These are phyloP conservation scores for Phytophthora boehmeriae DNA, from an alignment of 352 stramenopile species.

Conservation along the genomic window DNA sequence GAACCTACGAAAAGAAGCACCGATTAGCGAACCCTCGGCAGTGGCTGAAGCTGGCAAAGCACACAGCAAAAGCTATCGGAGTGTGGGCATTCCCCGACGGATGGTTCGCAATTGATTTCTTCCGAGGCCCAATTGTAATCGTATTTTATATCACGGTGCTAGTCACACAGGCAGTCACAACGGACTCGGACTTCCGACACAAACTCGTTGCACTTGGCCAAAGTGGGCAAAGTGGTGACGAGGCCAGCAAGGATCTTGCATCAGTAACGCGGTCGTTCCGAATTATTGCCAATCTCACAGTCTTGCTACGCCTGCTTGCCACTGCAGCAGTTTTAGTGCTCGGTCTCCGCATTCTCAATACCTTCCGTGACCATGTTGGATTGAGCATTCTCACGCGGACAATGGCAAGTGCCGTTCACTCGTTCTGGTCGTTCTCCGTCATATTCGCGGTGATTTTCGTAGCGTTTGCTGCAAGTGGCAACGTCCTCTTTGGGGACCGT, in stretches of 20 bases:
- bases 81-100: conserved; percentile 44
- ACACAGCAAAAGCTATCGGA: conserved; percentile 21
- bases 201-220: conserved; percentile 46
- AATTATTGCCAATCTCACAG: conserved; percentile 35
- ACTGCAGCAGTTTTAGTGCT: conserved; percentile 40
- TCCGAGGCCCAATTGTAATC: conserved; percentile 20
- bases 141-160: conserved; percentile 53
- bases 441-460: conserved; percentile 65
- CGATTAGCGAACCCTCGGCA: not conserved
- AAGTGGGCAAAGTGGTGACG: conserved; percentile 25
- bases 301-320: conserved; percentile 40
- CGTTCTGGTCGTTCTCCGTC: conserved; percentile 60
- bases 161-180: conserved; percentile 46
- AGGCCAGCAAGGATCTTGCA: conserved; percentile 17
- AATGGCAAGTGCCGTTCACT: conserved; percentile 47
- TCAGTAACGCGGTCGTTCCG: conserved; percentile 34
- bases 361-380: conserved; percentile 58
- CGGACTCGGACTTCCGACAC: conserved; percentile 38
- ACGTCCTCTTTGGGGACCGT: conserved; percentile 60
- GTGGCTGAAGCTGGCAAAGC: conserved; percentile 24
- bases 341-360: conserved; percentile 47
- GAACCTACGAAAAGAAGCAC: conserved; percentile 18
- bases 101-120: conserved; percentile 41
- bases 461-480: conserved; percentile 51
- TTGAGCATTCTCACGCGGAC: conserved; percentile 67